These are phyloP conservation scores for Smallanthus sonchifolius DNA, from an alignment of 129 eudicot genomes.

Conservation along the genomic window DNA sequence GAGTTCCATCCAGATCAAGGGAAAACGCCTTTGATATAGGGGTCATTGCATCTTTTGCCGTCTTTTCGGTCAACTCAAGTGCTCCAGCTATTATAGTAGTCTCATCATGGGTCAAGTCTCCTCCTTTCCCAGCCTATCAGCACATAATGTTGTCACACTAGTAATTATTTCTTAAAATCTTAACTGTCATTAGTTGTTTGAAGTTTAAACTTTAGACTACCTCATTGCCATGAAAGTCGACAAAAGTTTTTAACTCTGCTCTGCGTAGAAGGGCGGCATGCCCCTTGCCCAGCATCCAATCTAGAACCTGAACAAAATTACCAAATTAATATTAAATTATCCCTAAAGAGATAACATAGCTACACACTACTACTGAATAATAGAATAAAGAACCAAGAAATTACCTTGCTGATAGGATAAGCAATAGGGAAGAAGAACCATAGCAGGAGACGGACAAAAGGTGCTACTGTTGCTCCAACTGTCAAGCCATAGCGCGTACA, in stretches of 20 bases:
- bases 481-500: constrained; percentile 93
- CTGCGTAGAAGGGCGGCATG: constrained; percentile 86
- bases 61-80: constrained; percentile 86
- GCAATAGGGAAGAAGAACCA: constrained; percentile 87
- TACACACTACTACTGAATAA: not conserved
- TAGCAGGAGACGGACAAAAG: constrained; percentile 77
- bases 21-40: constrained; percentile 97
- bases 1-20: constrained; percentile 97
- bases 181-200: not conserved
- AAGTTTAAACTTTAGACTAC: constrained; percentile 30
- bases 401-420: constrained; percentile 97
- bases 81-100: constrained; percentile 99
- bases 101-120: constrained; percentile 96
- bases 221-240: constrained; percentile 98
- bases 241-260: constrained; percentile 97
- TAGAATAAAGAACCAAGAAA: not conserved
- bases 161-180: not conserved
- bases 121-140: constrained; percentile 98
- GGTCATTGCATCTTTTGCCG: constrained; percentile 99
- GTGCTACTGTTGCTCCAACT: constrained; percentile 91
- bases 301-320: constrained; percentile 58
- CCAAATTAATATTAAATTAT: not conserved
- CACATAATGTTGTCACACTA: not conserved
- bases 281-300: constrained; percentile 97
- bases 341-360: not conserved